Base-by-base conservation (phyloP, 1,284 basidiomycete species). In the Cryptococcus wingfieldii region DNA sequence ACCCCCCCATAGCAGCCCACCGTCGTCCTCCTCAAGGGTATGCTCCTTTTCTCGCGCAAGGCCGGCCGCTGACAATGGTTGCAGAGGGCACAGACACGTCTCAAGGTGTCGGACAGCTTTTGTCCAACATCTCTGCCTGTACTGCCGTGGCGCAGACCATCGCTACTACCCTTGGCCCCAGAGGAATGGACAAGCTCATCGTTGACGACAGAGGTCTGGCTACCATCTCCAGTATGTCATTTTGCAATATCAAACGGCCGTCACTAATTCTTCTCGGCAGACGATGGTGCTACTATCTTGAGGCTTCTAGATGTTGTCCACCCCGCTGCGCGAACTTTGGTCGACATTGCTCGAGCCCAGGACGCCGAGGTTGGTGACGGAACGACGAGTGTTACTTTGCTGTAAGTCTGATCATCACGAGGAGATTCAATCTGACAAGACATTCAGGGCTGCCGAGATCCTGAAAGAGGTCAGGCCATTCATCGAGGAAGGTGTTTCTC, bases 311-410 rank as follows among this genome's bases (percentile, higher is more conserved):
- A 98, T 67, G 96, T 99, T 72, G 88, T 98, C 8, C 95, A 98
- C 77, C 95, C 95, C 47, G 95, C 95, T 48, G 95, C 95, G 34
- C 86, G 91, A 69, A 96, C 93, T 25, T 82, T 98, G 51, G 95
- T 98, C 51, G 95, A 98, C 72, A 98, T 98, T 73, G 95, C 94
- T 43, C 86, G 95, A 42, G 95, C 95, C 7, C 95, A 98, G 77
- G 95, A 98, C 75, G 94, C 95, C 18, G 95, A 98, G 78, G 92
- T 98, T 48, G 95, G 95, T 51, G 95, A 98, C 79, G 95, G 95
- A 39, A 99, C 96, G 0, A 99, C 96, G 5, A 92, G 86, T 71
- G 96, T 99, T 6, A 90, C 94, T 4, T 81, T 98, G 10, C 81
- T 97, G 49, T 72, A 48, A 61, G 72, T 57, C 10, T n/a, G 3